phyloP scores from a whole-genome alignment of 1,284 basidiomycete genomes.

The Puccinia horiana region DNA sequence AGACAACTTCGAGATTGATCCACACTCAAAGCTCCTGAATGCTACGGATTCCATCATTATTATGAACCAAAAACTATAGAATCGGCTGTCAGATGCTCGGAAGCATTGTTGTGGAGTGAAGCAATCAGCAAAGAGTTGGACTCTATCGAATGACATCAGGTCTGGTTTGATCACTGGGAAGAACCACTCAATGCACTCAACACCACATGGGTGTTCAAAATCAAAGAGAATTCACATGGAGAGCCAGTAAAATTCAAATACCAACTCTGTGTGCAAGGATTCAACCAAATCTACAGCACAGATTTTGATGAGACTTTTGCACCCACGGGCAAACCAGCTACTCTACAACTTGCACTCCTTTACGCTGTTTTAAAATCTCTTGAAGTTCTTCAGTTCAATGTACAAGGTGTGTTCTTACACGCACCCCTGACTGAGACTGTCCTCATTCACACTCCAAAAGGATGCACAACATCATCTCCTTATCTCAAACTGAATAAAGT shows the following conservation, averaged over 20 bases:
- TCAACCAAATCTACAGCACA: background rate
- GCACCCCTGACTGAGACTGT: background rate
- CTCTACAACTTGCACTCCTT: background rate
- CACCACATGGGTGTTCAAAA: background rate
- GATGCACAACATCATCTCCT: background rate
- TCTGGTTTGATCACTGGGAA: background rate
- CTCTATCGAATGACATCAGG: background rate
- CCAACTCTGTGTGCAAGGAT: background rate
- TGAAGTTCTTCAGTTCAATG: too few species aligned
- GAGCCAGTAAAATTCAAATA: background rate
- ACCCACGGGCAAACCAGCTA: background rate
- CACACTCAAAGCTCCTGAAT: too few species aligned
- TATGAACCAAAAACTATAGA: too few species aligned
- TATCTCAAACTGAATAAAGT: background rate
- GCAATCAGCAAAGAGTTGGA: too few species aligned
- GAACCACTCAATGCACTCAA: too few species aligned
- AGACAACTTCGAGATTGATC: too few species aligned
- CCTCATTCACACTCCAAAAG: background rate
- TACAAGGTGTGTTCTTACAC: too few species aligned
- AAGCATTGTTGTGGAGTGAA: too few species aligned
- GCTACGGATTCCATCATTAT: too few species aligned
- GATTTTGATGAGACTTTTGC: background rate
- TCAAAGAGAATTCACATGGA: too few species aligned
- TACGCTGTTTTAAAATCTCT: too few species aligned
- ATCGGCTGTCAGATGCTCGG: too few species aligned